These are phyloP conservation scores for Scenedesmus sp. DNA, from an alignment of 163 green algal genomes.

Conservation along the genomic window DNA sequence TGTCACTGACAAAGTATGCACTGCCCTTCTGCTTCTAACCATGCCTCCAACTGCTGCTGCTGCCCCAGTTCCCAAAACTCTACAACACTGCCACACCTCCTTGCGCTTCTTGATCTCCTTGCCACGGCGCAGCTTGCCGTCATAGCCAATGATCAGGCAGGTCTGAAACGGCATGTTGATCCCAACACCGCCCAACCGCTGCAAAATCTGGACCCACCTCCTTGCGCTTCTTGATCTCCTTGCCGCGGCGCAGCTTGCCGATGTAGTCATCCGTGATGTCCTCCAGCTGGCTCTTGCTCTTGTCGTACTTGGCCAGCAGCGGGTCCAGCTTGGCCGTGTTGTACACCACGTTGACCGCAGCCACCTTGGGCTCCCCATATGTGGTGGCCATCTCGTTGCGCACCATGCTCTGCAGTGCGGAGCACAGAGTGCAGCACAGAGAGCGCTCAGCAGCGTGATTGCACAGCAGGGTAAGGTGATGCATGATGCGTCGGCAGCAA, in stretches of 20 bases:
- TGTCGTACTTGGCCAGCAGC: slow-evolving; percentile 41
- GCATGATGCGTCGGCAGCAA: too few species aligned
- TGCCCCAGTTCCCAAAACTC: neutral
- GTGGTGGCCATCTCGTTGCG: slow-evolving; percentile 32
- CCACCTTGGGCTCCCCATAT: slow-evolving; percentile 26
- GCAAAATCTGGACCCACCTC: slow-evolving; percentile 8
- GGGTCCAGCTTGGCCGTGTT: slow-evolving; percentile 50
- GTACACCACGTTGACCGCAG: slow-evolving; percentile 51
- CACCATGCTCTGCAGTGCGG: slow-evolving; percentile 30
- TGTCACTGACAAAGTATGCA: slow-evolving; percentile 2
- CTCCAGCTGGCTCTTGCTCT: slow-evolving; percentile 18
- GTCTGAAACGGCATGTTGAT: neutral
- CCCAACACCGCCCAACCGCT: neutral
- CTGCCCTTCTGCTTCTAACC: neutral
- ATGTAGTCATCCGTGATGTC: slow-evolving; percentile 64
- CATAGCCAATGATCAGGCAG: slow-evolving; percentile 36
- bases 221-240: slow-evolving; percentile 56
- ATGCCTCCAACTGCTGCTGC: neutral
- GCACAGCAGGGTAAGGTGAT: too few species aligned
- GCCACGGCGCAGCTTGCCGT: slow-evolving; percentile 32
- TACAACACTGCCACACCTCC: slow-evolving; percentile 10
- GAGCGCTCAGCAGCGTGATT: neutral
- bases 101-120: slow-evolving; percentile 55
- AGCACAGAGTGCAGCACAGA: neutral
- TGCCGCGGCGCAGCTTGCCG: slow-evolving; percentile 29